These are phyloP conservation scores for Colletotrichum camelliae DNA, from an alignment of 2,329 filamentous ascomycete species.

Conservation along the genomic window DNA sequence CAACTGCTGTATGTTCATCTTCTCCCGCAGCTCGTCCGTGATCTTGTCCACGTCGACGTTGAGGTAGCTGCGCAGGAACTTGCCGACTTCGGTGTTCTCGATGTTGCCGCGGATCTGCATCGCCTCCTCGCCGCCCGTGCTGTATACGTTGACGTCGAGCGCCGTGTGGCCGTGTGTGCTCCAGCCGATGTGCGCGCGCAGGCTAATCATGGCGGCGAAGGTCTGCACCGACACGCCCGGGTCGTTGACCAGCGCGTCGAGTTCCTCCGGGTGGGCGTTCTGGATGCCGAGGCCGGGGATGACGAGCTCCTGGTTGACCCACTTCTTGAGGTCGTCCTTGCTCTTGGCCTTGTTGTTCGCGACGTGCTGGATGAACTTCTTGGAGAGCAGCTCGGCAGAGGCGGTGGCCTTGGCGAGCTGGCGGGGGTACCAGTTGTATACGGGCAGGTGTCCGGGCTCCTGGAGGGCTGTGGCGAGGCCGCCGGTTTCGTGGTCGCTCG, in stretches of 20 bases:
- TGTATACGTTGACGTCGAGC: slow-evolving; percentile 97
- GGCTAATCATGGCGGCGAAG: slow-evolving; percentile 86
- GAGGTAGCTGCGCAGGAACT: slow-evolving; percentile 81
- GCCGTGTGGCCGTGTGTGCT: slow-evolving; percentile 91
- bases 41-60: slow-evolving; percentile 79
- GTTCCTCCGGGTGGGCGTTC: slow-evolving; percentile 74
- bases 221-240: slow-evolving; percentile 59
- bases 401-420: slow-evolving; percentile 80
- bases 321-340: slow-evolving; percentile 57
- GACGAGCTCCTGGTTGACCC: slow-evolving; percentile 73
- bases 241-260: slow-evolving; percentile 66
- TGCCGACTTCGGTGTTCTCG: slow-evolving; percentile 92
- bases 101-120: slow-evolving; percentile 80
- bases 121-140: slow-evolving; percentile 70
- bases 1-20: slow-evolving; percentile 38
- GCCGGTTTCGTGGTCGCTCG: slow-evolving; percentile 96
- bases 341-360: slow-evolving; percentile 34
- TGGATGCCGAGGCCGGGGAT: slow-evolving; percentile 75
- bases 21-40: slow-evolving; percentile 74
- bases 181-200: slow-evolving; percentile 91
- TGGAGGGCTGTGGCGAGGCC: slow-evolving; percentile 83
- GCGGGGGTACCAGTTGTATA: slow-evolving; percentile 80
- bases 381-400: slow-evolving; percentile 74
- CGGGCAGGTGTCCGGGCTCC: slow-evolving; percentile 55
- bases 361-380: slow-evolving; percentile 67